Evolutionary conservation across 352 stramenopile genomes (phyloP), one percentile per base, ranked within the genome.

Genomic region (Phytopythium oedochilum): DNA sequence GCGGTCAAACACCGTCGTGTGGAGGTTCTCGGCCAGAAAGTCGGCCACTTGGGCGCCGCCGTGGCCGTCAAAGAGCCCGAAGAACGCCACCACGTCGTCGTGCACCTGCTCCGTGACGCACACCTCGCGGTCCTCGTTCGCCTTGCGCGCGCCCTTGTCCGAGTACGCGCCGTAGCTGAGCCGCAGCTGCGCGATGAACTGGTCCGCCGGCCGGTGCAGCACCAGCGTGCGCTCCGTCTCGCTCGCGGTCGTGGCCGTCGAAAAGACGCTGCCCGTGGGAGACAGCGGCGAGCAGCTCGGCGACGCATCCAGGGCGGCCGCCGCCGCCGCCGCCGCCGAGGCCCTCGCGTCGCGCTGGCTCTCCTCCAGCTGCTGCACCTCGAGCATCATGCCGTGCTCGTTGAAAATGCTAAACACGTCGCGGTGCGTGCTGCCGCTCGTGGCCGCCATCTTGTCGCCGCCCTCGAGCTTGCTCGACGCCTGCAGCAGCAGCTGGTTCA

Each of bases 401-500:
- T 67, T 83, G 35, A 94, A 94, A 51, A 94, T 91, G 70, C 78
- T 92, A 53, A 94, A 92, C 39, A 94, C 84, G 58, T 94, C 84
- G 29, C 84, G 82, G 53, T 91, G 78, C 35, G 68, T 68, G 53
- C 62, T 57, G 54, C 66, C 76, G 28, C 46, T 63, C 20, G 55
- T 40, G 49, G 59, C 57, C 6, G 32, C 35, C 23, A 34, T 11
- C 7, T 67, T 56, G 26, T 71, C 68, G 17, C 48, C 56, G 23
- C 61, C 67, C 36, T 72, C 60, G 40, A 82, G 75, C 55, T 83
- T 86, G 44, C 57, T 65, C 2, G 70, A 63, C 5, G 70, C 68
- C 36, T 85, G 64, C 40, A 75, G 53, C 45, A 82, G 66, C 29
- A 87, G 71, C 15, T 82, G 55, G 58, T 66, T 86, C 18, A 85